Base-by-base conservation (phyloP, 306 rosid species). In the Begonia masoniana region DNA sequence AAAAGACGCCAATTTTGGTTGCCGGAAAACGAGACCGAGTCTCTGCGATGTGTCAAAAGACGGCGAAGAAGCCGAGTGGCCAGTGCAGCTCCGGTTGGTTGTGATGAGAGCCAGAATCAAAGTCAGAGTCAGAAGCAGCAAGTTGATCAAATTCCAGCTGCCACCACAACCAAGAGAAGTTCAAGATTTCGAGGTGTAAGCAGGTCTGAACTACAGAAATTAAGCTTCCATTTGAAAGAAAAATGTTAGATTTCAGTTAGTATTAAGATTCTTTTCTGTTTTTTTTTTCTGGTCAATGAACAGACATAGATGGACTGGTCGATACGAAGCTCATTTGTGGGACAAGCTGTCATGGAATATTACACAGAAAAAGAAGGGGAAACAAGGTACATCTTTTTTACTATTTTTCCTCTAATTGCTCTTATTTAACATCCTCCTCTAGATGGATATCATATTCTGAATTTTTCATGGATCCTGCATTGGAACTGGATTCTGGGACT, bases 271-370 rank as follows among this genome's bases (percentile, higher is more conserved):
- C 39, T 31, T 31, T 31, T n/a, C n/a, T 4, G 31, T 24, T 4
- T 4, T 2, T 26, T 45, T 45, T 10, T 45, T 11, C 7, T 45
- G 49, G 15, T 45, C n/a, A 6, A 45, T 10, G 6, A 45, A 45
- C 82, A 82, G 97, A 50, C 95, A 89, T 70, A 76, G 87, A 69
- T 89, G 97, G 94, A 88, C 92, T 0, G 96, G 96, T 45, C 57
- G 92, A n/a, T 88, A 55, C 64, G 94, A 88, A 77, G 97, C 95
- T 15, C 97, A 89, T 68, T 68, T 89, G 57, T 85, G 94, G 97
- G 97, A 85, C 71, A 85, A 89, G 70, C 89, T 84, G 41, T 82
- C 95, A 3, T 89, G 97, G 95, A 89, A 89, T 67, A 79, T 77
- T 6, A 81, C 95, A 15, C 92, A 89, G 66, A 89, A 82, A 72